These are phyloP conservation scores for Ceratocystis variospora DNA, from an alignment of 2,329 filamentous ascomycete species.

Conservation along the genomic window DNA sequence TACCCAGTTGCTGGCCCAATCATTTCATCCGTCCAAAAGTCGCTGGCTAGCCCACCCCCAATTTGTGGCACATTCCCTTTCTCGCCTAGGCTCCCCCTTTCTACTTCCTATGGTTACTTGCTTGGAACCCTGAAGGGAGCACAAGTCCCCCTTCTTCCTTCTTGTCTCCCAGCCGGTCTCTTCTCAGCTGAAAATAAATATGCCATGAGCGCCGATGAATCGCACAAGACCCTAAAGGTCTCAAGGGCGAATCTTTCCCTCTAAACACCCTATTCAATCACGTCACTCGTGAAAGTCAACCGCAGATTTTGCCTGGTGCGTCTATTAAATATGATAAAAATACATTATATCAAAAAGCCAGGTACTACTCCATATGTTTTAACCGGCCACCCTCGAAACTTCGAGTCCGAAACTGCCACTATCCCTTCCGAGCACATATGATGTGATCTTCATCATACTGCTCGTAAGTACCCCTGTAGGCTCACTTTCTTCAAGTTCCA, in stretches of 20 bases:
- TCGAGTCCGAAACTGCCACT: background rate
- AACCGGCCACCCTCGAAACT: background rate
- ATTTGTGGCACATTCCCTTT: background rate
- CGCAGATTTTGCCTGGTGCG: background rate
- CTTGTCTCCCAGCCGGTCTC: background rate
- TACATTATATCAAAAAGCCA: background rate
- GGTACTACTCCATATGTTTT: background rate
- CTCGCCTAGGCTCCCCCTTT: background rate
- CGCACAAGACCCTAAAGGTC: background rate
- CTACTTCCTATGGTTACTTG: background rate
- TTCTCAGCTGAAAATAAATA: background rate
- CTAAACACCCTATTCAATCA: background rate
- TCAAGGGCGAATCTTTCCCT: background rate
- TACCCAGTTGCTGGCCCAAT: background rate
- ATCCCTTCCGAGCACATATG: background rate
- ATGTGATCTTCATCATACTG: background rate
- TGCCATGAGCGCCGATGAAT: background rate
- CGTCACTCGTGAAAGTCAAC: background rate
- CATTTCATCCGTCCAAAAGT: background rate
- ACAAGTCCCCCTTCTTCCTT: background rate
- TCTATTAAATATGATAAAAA: background rate
- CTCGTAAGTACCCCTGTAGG: background rate
- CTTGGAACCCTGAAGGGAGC: constrained; percentile 6
- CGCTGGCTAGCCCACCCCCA: background rate
- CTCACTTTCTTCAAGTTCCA: background rate